These are phyloP conservation scores for Hypoxylon sp. DNA, from an alignment of 2,329 filamentous ascomycete species.

Conservation along the genomic window DNA sequence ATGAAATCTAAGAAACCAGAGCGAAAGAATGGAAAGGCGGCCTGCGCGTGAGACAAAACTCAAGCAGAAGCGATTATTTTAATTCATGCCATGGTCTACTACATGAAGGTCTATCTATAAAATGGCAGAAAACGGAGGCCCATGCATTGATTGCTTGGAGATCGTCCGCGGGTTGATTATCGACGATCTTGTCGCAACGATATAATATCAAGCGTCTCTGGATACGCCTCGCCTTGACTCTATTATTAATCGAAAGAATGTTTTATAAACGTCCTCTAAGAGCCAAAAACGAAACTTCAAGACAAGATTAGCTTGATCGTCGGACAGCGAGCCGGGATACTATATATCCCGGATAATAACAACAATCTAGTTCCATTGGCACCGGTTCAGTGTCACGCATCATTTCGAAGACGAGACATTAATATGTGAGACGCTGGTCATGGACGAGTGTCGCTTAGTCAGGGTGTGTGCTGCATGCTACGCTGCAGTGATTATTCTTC, in stretches of 20 bases:
- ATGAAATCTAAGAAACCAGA: not conserved
- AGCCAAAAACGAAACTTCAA: constrained; percentile 9
- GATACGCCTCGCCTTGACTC: not conserved
- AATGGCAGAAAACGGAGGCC: not conserved
- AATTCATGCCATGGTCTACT: constrained; percentile 1
- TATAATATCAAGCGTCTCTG: not conserved
- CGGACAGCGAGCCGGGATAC: not conserved
- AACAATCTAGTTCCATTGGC: not conserved
- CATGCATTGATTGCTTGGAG: not conserved
- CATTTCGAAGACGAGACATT: not conserved
- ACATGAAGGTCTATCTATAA: constrained; percentile 1
- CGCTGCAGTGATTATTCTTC: not conserved
- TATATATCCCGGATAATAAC: constrained; percentile 1
- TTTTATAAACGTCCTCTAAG: not conserved
- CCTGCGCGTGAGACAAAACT: constrained; percentile 17
- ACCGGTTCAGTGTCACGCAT: not conserved
- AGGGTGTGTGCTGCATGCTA: not conserved
- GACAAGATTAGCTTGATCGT: constrained; percentile 19
- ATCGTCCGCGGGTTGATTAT: not conserved
- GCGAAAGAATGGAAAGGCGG: constrained; percentile 8
- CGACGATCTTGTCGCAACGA: not conserved
- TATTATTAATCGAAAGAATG: not conserved
- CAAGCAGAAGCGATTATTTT: not conserved
- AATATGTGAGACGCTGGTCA: not conserved
- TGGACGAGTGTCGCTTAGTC: not conserved